Conservation (phyloP, 2,329 filamentous ascomycete genomes). For the Sordariomycetes sp. region DNA sequence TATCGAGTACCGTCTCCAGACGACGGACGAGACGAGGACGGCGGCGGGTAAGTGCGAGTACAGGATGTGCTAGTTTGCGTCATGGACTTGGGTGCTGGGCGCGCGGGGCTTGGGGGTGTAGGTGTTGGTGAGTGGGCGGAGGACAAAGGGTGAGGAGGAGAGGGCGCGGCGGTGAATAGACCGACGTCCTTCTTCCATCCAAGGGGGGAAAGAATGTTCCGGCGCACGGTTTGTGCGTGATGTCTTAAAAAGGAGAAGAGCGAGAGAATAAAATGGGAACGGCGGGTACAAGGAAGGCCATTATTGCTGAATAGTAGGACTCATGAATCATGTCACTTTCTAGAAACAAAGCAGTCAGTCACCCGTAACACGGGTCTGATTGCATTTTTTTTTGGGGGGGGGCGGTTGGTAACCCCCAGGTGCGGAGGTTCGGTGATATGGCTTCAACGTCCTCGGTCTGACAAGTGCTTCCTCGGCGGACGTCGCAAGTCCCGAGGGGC, state of each 20-base stretch:
- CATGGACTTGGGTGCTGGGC: background rate
- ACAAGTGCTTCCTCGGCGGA: too few species aligned
- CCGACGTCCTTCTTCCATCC: too few species aligned
- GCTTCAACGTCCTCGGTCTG: too few species aligned
- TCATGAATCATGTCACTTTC: background rate
- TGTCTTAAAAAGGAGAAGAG: background rate
- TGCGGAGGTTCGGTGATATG: too few species aligned
- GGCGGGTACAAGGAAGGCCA: background rate
- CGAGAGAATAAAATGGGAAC: background rate
- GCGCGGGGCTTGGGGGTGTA: background rate
- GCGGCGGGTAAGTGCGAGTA: constrained; percentile 64
- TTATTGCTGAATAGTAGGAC: background rate
- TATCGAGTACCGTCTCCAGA: constrained; percentile 70
- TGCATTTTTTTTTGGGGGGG: too few species aligned
- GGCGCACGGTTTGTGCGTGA: background rate
- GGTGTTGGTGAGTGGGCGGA: background rate
- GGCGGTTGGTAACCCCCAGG: too few species aligned
- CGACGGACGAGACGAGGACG: constrained; percentile 56
- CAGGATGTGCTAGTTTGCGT: constrained; percentile 52
- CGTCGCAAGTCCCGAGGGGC: too few species aligned
- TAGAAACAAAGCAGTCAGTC: too few species aligned
- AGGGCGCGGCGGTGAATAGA: background rate
- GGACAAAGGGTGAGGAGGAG: background rate
- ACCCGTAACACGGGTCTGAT: too few species aligned
- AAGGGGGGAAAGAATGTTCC: background rate